Percentiles rank a stretch among this genome's conserved stretches.
Evolutionary conservation across 2,329 filamentous ascomycete genomes (phyloP).

Genomic region (Sordariomycetes sp.): DNA sequence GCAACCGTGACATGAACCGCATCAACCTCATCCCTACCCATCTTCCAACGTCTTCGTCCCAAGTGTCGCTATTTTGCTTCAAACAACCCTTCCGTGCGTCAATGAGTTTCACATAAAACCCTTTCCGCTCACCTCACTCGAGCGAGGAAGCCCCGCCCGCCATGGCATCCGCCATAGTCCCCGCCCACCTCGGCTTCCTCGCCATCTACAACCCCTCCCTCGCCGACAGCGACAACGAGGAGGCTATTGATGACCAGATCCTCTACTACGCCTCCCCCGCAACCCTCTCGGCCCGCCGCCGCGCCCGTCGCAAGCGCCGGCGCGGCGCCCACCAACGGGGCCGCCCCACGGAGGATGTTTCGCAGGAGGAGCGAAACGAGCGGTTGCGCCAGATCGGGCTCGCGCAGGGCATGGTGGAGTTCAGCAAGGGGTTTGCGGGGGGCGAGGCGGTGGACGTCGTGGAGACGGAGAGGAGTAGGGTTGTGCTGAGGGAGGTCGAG

Average conservation of each 20-base stretch:
- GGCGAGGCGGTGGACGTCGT: conserved; percentile 70
- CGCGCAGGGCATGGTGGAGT: conserved; percentile 92
- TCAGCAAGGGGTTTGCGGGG: conserved; percentile 77
- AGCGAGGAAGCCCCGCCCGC: conserved; percentile 12
- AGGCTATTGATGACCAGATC: conserved; percentile 66
- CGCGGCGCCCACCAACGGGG: conserved; percentile 13
- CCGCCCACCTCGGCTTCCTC: conserved; percentile 81
- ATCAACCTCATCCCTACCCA: not conserved
- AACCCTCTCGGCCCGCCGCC: conserved; percentile 26
- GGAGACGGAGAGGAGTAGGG: conserved; percentile 80
- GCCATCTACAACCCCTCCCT: conserved; percentile 91
- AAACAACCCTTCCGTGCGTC: not conserved
- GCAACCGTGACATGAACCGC: not conserved
- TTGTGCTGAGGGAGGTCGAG: conserved; percentile 81
- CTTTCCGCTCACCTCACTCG: not conserved
- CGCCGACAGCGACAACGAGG: conserved; percentile 31
- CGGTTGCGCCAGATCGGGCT: conserved; percentile 86
- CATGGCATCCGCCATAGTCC: conserved; percentile 19
- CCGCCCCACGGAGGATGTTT: conserved; percentile 30
- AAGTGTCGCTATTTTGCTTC: not conserved
- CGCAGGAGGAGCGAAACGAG: conserved; percentile 67
- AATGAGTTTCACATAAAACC: not conserved
- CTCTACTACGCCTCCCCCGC: conserved; percentile 76
- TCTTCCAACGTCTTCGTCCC: not conserved
- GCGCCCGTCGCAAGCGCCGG: conserved; percentile 27